Conservation (phyloP, 1,139 yeast genomes). For the Saccharomyces hybrid region DNA sequence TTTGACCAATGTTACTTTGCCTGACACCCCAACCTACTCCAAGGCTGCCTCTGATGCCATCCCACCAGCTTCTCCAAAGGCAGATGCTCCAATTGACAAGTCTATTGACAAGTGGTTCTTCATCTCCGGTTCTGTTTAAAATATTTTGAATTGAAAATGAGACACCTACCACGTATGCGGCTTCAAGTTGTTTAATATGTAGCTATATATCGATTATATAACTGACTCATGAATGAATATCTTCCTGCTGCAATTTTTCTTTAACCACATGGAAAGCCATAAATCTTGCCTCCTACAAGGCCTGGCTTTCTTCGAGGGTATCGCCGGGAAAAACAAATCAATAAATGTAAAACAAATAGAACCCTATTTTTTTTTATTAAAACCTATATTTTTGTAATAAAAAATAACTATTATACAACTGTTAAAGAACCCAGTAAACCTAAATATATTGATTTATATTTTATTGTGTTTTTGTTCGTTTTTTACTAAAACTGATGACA, state of each 20-base stretch:
- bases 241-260: not conserved
- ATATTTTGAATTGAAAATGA: not conserved
- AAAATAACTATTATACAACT: slow-evolving; percentile 1
- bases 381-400: not conserved
- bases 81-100: slow-evolving; percentile 93
- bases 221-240: not conserved
- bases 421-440: slow-evolving; percentile 1
- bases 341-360: not conserved
- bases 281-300: not conserved
- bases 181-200: not conserved
- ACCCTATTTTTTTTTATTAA: not conserved
- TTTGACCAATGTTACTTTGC: slow-evolving; percentile 67
- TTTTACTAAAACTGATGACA: not conserved
- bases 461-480: not conserved
- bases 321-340: too few species aligned
- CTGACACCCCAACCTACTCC: slow-evolving; percentile 46
- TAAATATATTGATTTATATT: not conserved
- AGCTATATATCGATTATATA: not conserved
- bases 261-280: not conserved
- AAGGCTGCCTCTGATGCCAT: slow-evolving; percentile 43
- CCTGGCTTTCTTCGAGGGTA: not conserved
- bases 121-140: slow-evolving; percentile 76
- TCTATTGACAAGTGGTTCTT: slow-evolving; percentile 98
- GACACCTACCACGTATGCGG: not conserved
- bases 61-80: slow-evolving; percentile 61